Evolutionary conservation across 805 yeast species (phyloP).

Genomic region (Zygosaccharomyces pseudorouxii): DNA sequence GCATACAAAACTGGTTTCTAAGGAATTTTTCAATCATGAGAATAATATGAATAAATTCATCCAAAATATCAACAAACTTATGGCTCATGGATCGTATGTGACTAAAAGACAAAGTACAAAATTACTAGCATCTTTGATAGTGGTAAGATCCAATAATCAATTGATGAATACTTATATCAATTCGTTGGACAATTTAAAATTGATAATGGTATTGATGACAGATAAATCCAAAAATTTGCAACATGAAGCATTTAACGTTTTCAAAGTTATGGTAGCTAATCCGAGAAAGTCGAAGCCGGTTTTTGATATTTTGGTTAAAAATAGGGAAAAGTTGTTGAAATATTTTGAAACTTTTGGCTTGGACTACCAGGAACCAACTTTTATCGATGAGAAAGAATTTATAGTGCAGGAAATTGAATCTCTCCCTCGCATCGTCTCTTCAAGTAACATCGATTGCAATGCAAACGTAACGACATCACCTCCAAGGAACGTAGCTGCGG

Average conservation of each 20-base stretch:
- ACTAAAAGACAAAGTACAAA: conserved; percentile 87
- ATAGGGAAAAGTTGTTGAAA: conserved; percentile 67
- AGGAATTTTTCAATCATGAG: conserved; percentile 53
- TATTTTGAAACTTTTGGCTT: conserved; percentile 64
- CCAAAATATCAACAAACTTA: conserved; percentile 57
- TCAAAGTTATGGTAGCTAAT: conserved; percentile 94
- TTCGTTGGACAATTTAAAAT: conserved; percentile 75
- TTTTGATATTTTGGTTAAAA: conserved; percentile 75
- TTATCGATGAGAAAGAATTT: conserved; percentile 76
- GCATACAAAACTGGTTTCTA: conserved; percentile 62
- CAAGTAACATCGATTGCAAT: conserved; percentile 19
- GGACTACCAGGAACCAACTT: conserved; percentile 53
- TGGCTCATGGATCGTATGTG: conserved; percentile 78
- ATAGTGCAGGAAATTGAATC: conserved; percentile 69
- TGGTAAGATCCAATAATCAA: conserved; percentile 63
- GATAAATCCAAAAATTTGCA: conserved; percentile 89
- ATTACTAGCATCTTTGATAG: conserved; percentile 64
- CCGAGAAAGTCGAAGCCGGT: conserved; percentile 83
- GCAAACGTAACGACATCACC: conserved; percentile 16
- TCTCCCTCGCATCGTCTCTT: conserved; percentile 53
- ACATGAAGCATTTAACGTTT: conserved; percentile 85
- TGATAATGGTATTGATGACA: conserved; percentile 78
- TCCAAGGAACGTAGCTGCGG: conserved; percentile 11
- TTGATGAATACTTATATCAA: conserved; percentile 75
- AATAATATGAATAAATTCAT: conserved; percentile 56